Evolutionary conservation across 768 basidiomycete species (phyloP), one percentile per base, ranked within the genome.

Genomic region (Krasilnikovozyma curviuscula): DNA sequence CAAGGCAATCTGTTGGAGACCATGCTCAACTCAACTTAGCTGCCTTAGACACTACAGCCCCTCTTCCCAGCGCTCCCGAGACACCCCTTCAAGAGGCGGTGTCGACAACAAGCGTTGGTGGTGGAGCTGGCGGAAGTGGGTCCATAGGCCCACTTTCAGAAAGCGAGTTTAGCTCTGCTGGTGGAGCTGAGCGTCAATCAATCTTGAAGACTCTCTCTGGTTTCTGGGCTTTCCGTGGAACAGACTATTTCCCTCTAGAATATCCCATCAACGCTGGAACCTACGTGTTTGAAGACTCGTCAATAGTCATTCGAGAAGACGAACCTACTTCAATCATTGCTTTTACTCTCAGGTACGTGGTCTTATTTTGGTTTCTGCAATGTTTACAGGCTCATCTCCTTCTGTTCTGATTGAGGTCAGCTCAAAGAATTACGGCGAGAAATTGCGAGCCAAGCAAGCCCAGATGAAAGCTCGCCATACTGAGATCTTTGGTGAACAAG

Each of bases 291-390:
- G 73, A 83, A 31, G 89, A 91, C 59, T 86, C 84, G 14, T 78
- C 81, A 2, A 89, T 97, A 75, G 78, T 95, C 43, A 81, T 98
- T 18, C 74, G 91, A 18, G 86, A 86, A 18, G 88, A 95, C 62
- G 93, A 98, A 60, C 93, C 91, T 2, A 93, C 89, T 0, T 95
- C 91, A 16, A 93, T 97, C 59, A 88, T 97, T 54, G 89, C 93
- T 7, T 77, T 95, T 48, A 84, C 86, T 5, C 66, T 98, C 41
- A 83, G 81, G 84, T 85, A 58, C 57, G 75, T 65, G 7, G 14
- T 43, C 41, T 18, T 4, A 0, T 7, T 7, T 5, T 25, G 33
- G 5, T 23, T 19, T 33, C 27, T 28, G 16, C 32, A 33, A 13
- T 8, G 13, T 13, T 18, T 21, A 37, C 13, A 27, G 18, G 24